A percentile compares a stretch with the other conserved stretches of the same genome.
phyloP scores from a whole-genome alignment of 2,329 filamentous ascomycete genomes.

The Tolypocladium pustulatum region DNA sequence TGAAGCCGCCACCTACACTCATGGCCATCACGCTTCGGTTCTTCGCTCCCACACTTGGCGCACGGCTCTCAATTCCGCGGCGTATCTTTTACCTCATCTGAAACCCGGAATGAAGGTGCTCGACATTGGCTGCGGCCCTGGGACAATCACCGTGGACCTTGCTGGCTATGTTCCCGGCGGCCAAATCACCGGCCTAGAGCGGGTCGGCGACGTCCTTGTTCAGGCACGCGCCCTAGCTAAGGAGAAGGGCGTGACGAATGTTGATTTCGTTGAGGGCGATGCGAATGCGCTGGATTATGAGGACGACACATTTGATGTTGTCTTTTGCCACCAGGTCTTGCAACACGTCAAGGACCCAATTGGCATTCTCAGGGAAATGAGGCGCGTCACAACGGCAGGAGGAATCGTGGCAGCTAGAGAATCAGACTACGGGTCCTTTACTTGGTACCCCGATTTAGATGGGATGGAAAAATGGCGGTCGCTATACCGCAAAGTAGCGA shows the following conservation, averaged over 20 bases:
- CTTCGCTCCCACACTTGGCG: constrained; percentile 26
- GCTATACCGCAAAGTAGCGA: constrained; percentile 8
- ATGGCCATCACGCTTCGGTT: constrained; percentile 28
- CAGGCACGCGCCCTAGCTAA: constrained; percentile 16
- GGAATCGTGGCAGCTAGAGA: constrained; percentile 25
- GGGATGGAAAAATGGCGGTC: constrained; percentile 9
- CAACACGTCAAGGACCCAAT: constrained; percentile 25
- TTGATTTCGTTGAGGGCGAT: constrained; percentile 20
- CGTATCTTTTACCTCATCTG: constrained; percentile 29
- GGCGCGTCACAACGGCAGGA: constrained; percentile 27
- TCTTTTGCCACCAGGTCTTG: constrained; percentile 27
- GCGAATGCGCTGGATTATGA: constrained; percentile 20
- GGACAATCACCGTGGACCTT: constrained; percentile 33
- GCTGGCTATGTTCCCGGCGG: constrained; percentile 24
- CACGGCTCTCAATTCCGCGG: constrained; percentile 30
- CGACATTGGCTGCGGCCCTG: constrained; percentile 37
- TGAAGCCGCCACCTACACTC: constrained; percentile 18
- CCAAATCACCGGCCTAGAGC: constrained; percentile 26
- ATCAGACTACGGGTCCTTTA: constrained; percentile 9
- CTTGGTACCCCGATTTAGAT: constrained; percentile 12
- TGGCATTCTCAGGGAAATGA: constrained; percentile 25
- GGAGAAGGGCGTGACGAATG: constrained; percentile 18
- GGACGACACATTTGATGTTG: constrained; percentile 28
- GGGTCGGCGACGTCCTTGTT: constrained; percentile 18
- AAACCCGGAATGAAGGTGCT: constrained; percentile 26